Evolutionary conservation across 2,329 filamentous ascomycete genomes (phyloP), one percentile per base, ranked within the genome.

Genomic region (Aspergillus aculeatinus): DNA sequence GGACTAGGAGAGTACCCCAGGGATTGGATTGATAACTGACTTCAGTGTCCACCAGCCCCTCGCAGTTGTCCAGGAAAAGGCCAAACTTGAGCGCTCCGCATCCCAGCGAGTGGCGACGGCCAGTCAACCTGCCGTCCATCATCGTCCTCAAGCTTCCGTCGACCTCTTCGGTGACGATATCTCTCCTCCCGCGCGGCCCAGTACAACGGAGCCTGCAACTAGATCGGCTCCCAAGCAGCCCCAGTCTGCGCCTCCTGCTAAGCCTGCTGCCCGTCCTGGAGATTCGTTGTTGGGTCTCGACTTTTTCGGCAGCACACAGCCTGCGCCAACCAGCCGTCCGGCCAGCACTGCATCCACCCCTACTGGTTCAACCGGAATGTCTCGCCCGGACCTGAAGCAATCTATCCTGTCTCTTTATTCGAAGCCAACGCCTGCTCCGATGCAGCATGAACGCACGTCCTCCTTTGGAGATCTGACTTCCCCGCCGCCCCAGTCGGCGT

Each of bases 401-500:
- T 98, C 94, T 2, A 99, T 99, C 62, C 80, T 99, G 52, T 99
- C 95, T 7, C 84, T 99, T 16, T 99, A 99, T 73, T 92, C 92
- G 1, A 90, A 92, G 71, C 87, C 91, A n/a, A 89, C 90, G 67
- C 81, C 86, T 58, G 79, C 79, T 58, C 72, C 79, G 23, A 74
- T 77, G 23, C 78, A 81, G 31, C 87, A 89, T 72, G 80, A 81
- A 39, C 82, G 84, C 12, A 83, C 83, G 44, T 81, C 83, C 29
- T 87, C 88, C 0, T 90, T 93, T 68, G 87, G 89, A 19, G 85
- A 85, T 55, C 83, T 91, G 80, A 86, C 89, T 3, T 85, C 88
- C 23, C 75, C 79, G 16, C 64, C 76, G 58, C 67, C 63, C 52
- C 72, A 66, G 50, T 71, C 68, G 31, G 55, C 61, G 60, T 44